Evolutionary conservation across 2,329 filamentous ascomycete species (phyloP), one percentile per base, ranked within the genome.

Genomic region (Arachnomyces sp.): DNA sequence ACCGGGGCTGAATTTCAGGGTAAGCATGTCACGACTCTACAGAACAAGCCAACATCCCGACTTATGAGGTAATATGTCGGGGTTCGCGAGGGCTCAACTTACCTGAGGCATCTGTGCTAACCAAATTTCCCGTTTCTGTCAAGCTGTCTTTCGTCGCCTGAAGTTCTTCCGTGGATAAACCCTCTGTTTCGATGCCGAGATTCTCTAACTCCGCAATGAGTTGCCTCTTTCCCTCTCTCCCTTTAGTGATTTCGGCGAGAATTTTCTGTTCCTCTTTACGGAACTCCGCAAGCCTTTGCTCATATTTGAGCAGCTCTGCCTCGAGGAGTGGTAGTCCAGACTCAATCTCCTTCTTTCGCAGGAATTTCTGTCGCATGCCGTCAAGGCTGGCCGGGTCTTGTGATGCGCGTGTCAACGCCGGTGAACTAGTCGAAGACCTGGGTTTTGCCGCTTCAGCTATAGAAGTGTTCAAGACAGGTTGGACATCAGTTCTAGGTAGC

Each of bases 321-420:
- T 74, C 66, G 17, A 71, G 49, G 11, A 59, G 57, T 31, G 70
- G 65, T 34, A 73, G 54, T 8, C 63, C 66, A 15, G 65, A 64
- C 48, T 72, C 61, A n/a, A 74, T 67, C 31, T 72, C 67, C 42
- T 64, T 61, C 46, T 68, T 67, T 17, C 68, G 62, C 15, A 64
- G 51, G 31, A 63, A 52, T 41, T 63, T 68, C 34, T 55, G 53
- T 25, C 59, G 58, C 40, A 65, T 50, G 16, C 49, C 51, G 36
- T 61, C 57, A 16, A 61, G 42, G 33, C 49, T 49, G 4, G 35
- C 31, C 20, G 43, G 33, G 13, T 56, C 48, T 39, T 54, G 43
- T 4, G 51, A 48, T n/a, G 49, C 47, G 20, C 49, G 45, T 7
- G 47, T 42, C 32, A 45, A 40, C 13, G 47, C 31, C 7, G 51